A percentile compares a stretch with the other conserved stretches of the same genome.
phyloP scores from a whole-genome alignment of 2,329 filamentous ascomycete genomes.

The Periglandula ipomoeae region DNA sequence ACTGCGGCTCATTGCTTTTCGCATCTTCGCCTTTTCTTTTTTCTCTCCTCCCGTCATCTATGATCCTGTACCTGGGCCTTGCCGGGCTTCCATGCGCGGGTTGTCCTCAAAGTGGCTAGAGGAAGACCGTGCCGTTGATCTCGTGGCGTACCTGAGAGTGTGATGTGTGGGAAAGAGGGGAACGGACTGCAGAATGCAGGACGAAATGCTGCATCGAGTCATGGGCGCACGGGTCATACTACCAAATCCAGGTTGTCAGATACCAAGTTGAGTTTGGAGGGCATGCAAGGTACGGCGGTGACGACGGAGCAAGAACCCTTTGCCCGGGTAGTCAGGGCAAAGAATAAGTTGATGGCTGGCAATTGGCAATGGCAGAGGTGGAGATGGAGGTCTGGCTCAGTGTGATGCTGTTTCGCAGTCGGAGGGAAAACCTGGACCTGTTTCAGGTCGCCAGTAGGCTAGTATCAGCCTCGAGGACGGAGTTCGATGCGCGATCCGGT shows the following conservation, averaged over 20 bases:
- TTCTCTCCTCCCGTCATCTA: background rate
- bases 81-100: conserved; percentile 4
- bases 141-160: background rate
- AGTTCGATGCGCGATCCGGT: conserved; percentile 8
- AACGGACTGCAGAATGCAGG: background rate
- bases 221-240: background rate
- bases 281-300: conserved; percentile 17
- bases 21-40: background rate
- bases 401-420: conserved; percentile 7
- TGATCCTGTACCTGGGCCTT: background rate
- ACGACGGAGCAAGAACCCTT: background rate
- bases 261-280: background rate
- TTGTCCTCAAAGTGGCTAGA: background rate
- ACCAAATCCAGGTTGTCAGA: conserved; percentile 1
- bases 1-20: background rate
- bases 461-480: conserved; percentile 11
- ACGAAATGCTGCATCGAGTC: background rate
- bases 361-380: background rate
- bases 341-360: background rate
- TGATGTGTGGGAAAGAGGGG: background rate
- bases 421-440: conserved; percentile 6
- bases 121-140: background rate
- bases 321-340: background rate
- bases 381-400: background rate
- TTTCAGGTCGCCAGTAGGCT: conserved; percentile 12